phyloP scores from a whole-genome alignment of 2,329 filamentous ascomycete species.

The Sordariomycetes sp. region DNA sequence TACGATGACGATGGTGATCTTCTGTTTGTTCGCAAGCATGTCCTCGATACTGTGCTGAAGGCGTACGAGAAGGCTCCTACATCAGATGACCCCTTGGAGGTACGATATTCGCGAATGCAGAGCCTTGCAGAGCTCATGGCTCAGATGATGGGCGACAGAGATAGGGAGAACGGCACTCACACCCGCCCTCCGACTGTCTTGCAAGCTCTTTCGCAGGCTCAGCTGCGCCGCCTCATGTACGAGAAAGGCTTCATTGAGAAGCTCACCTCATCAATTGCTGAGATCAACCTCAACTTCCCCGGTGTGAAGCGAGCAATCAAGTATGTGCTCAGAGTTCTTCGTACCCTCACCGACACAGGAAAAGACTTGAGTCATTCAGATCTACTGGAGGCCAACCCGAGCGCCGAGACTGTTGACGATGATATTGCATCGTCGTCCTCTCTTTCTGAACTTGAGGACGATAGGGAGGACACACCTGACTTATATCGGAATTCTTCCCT shows the following conservation, averaged over 20 bases:
- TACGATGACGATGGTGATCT: constrained; percentile 76
- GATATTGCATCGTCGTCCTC: constrained; percentile 84
- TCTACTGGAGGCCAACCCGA: constrained; percentile 57
- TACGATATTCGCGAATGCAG: constrained; percentile 81
- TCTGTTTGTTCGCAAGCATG: constrained; percentile 87
- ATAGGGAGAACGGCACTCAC: constrained; percentile 46
- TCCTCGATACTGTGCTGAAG: constrained; percentile 84
- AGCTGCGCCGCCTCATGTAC: constrained; percentile 92
- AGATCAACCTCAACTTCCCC: constrained; percentile 91
- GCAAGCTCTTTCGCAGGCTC: constrained; percentile 57
- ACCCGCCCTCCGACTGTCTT: constrained; percentile 27
- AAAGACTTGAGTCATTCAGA: constrained; percentile 77
- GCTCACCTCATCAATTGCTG: constrained; percentile 83
- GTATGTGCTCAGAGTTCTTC: constrained; percentile 85
- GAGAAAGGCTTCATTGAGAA: constrained; percentile 93
- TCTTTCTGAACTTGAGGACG: constrained; percentile 77
- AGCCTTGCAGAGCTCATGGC: constrained; percentile 87
- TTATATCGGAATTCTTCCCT: constrained; percentile 93
- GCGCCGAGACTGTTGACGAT: constrained; percentile 66
- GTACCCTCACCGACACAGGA: constrained; percentile 78
- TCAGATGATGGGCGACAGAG: constrained; percentile 77
- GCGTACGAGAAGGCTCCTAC: constrained; percentile 81
- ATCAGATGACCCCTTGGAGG: constrained; percentile 71
- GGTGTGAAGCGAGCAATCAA: constrained; percentile 91
- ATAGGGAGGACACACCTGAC: constrained; percentile 90